Evolutionary conservation across 2,329 filamentous ascomycete genomes (phyloP).

Genomic region (Alternaria dauci): DNA sequence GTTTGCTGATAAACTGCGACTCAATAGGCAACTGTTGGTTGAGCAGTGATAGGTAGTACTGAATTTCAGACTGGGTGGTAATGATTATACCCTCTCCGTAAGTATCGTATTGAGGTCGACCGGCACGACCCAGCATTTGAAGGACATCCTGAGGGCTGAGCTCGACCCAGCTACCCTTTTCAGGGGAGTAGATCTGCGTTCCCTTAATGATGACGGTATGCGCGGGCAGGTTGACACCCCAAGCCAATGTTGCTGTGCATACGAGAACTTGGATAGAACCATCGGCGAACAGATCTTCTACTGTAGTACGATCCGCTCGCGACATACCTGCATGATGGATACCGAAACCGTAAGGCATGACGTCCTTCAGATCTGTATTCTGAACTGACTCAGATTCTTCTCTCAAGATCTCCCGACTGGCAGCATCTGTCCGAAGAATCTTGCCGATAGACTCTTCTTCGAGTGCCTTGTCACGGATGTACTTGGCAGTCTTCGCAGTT

Average conservation of each 20-base stretch:
- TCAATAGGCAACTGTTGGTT: constrained; percentile 98
- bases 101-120: constrained; percentile 94
- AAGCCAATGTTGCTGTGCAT: constrained; percentile 96
- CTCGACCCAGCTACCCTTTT: constrained; percentile 99
- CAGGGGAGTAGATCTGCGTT: constrained; percentile 96
- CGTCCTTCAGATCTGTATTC: constrained; percentile 89
- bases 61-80: constrained; percentile 91
- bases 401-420: constrained; percentile 84
- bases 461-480: constrained; percentile 95
- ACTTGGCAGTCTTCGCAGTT: constrained; percentile 95
- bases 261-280: constrained; percentile 94
- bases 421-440: constrained; percentile 90
- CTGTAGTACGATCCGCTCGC: constrained; percentile 90
- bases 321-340: constrained; percentile 99
- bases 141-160: constrained; percentile 96
- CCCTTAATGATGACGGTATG: constrained; percentile 99
- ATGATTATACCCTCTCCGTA: constrained; percentile 99
- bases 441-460: constrained; percentile 97
- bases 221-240: constrained; percentile 97
- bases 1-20: constrained; percentile 89
- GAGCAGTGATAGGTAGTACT: constrained; percentile 94
- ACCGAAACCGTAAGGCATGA: constrained; percentile 94
- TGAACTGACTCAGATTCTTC: constrained; percentile 84
- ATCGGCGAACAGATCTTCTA: constrained; percentile 92
- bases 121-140: constrained; percentile 98